Conservation (phyloP, 495 filamentous ascomycete species). For the Neurospora terricola region DNA sequence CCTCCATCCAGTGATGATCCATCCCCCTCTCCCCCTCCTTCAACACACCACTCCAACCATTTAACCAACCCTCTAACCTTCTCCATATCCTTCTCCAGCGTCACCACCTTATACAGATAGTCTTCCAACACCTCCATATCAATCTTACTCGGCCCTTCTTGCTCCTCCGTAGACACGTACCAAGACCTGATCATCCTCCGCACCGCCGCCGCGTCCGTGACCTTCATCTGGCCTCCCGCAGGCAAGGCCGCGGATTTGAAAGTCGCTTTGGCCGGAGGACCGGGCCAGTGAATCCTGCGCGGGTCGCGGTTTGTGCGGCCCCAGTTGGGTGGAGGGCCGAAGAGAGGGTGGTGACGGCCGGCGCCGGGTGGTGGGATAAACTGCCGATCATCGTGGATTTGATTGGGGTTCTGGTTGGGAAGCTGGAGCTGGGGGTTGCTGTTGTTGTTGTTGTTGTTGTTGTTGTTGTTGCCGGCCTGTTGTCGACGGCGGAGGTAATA, state of each 20-base stretch:
- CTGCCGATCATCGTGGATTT: not conserved
- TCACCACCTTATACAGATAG: conserved; percentile 60
- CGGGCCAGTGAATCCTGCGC: not conserved
- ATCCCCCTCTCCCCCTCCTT: conserved; percentile 31
- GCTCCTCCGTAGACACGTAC: conserved; percentile 52
- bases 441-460: not conserved
- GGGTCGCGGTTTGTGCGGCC: not conserved
- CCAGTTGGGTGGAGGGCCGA: not conserved
- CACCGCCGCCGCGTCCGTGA: conserved; percentile 3
- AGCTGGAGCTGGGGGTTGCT: not conserved
- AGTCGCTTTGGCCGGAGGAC: not conserved
- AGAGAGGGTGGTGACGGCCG: conserved; percentile 1
- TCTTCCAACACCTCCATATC: conserved; percentile 62
- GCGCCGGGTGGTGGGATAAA: conserved; percentile 9
- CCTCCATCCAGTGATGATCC: not conserved
- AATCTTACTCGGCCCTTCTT: conserved; percentile 57
- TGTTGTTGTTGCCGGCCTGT: not conserved
- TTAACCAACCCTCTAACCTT: conserved; percentile 31
- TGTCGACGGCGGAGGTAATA: not conserved
- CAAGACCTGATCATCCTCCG: conserved; percentile 48
- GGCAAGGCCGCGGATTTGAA: not conserved
- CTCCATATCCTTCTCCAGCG: conserved; percentile 63
- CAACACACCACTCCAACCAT: conserved; percentile 67
- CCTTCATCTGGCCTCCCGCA: not conserved
- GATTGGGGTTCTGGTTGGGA: not conserved